A percentile compares a stretch with the other conserved stretches of the same genome.
Conservation (phyloP, 2,329 filamentous ascomycete genomes). For the Pseudohalonectria lignicola region DNA sequence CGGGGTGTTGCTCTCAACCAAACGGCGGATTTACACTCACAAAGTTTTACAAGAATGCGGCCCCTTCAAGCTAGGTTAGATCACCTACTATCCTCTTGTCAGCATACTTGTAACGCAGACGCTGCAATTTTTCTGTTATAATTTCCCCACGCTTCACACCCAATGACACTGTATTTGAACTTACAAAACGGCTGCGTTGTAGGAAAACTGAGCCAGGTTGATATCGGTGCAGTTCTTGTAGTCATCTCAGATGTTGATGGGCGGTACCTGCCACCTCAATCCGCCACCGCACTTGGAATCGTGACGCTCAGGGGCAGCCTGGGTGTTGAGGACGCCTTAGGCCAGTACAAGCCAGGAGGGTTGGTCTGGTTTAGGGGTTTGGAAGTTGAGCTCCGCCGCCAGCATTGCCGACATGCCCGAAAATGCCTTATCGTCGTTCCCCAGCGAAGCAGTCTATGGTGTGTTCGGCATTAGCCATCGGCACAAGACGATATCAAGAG, state of each 20-base stretch:
- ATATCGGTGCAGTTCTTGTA: constrained; percentile 63
- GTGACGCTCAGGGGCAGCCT: constrained; percentile 49
- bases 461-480: background rate
- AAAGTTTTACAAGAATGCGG: constrained; percentile 58
- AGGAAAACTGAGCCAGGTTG: constrained; percentile 54
- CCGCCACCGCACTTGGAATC: constrained; percentile 59
- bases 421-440: constrained; percentile 60
- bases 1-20: no score
- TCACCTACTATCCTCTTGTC: no score
- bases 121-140: background rate
- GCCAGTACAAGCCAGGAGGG: constrained; percentile 56
- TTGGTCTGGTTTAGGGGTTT: constrained; percentile 40
- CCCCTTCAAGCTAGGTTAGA: constrained; percentile 43
- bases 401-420: constrained; percentile 61
- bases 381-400: constrained; percentile 54
- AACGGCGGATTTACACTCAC: constrained; percentile 19
- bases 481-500: background rate
- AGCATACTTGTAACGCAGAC: background rate
- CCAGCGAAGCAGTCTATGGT: constrained; percentile 37
- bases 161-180: no score
- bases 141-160: background rate
- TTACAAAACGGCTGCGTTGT: constrained; percentile 54
- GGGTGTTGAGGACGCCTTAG: constrained; percentile 58
- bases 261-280: constrained; percentile 67
- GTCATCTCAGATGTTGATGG: constrained; percentile 62